Evolutionary conservation across 805 yeast species (phyloP).

Genomic region (Novakomyces olei): DNA sequence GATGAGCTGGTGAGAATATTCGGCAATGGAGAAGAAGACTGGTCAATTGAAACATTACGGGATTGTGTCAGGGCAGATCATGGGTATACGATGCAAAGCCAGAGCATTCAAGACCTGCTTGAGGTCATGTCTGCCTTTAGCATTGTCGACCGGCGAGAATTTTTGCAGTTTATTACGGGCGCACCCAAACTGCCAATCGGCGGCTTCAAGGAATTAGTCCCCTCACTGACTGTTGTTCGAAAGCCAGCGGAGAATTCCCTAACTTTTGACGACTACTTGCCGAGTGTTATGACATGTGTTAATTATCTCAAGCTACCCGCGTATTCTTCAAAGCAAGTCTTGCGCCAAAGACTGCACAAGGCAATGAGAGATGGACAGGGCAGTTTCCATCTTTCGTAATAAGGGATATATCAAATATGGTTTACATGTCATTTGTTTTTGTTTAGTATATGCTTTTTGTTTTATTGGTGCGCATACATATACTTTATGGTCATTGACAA

Average conservation of each 20-base stretch:
- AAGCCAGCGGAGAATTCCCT: constrained; percentile 50
- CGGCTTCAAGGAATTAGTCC: constrained; percentile 64
- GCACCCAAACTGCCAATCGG: constrained; percentile 86
- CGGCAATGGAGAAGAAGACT: constrained; percentile 70
- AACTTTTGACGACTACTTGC: constrained; percentile 56
- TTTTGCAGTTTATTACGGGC: constrained; percentile 76
- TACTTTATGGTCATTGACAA: background rate
- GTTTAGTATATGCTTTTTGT: background rate
- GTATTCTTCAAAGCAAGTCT: constrained; percentile 39
- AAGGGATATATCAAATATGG: background rate
- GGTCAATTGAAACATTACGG: constrained; percentile 33
- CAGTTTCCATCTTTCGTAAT: constrained; percentile 54
- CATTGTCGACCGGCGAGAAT: constrained; percentile 37
- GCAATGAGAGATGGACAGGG: constrained; percentile 81
- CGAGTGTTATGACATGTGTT: constrained; percentile 97
- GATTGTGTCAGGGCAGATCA: constrained; percentile 63
- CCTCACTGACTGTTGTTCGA: constrained; percentile 69
- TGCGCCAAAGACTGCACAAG: constrained; percentile 34
- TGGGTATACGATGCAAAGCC: constrained; percentile 58
- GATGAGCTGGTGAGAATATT: constrained; percentile 48
- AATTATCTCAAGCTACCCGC: constrained; percentile 78
- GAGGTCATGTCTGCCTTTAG: constrained; percentile 35
- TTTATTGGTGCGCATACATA: background rate
- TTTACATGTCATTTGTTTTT: background rate
- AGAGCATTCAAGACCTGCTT: constrained; percentile 37